A percentile compares a stretch with the other conserved stretches of the same genome.
Evolutionary conservation across 768 basidiomycete species (phyloP).

Genomic region (Xerocomellus chrysenteron): DNA sequence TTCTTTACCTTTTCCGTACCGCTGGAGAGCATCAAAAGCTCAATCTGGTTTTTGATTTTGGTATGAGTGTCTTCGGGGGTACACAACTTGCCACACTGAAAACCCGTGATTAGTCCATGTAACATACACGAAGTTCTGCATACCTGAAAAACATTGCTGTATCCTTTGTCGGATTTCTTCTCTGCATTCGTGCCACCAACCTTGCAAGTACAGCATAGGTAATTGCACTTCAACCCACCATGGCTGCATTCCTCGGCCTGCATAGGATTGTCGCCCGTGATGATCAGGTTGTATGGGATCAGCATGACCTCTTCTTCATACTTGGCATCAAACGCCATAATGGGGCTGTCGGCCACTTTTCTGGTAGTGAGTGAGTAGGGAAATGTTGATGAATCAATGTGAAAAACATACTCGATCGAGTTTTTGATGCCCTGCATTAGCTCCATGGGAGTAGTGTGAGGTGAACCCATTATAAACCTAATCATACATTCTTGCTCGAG

Average conservation of each 20-base stretch:
- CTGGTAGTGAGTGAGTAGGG: neutral
- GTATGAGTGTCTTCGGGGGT: constrained; percentile 1
- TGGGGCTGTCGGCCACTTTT: neutral
- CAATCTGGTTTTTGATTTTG: constrained; percentile 6
- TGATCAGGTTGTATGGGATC: constrained; percentile 21
- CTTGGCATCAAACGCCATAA: constrained; percentile 22
- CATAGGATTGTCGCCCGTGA: constrained; percentile 37
- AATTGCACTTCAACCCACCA: constrained; percentile 32
- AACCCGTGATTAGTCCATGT: neutral
- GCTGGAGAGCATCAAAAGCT: constrained; percentile 1
- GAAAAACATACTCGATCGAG: constrained; percentile 18
- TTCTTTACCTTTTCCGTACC: constrained; percentile 11
- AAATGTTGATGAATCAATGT: too few relatives aligned
- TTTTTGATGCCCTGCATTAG: constrained; percentile 32
- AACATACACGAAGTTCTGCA: neutral
- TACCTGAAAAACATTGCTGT: constrained; percentile 21
- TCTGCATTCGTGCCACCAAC: constrained; percentile 26
- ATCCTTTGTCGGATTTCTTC: constrained; percentile 29
- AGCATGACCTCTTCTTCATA: constrained; percentile 23
- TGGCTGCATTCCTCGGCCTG: constrained; percentile 37
- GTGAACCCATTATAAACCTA: constrained; percentile 32
- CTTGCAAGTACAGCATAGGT: constrained; percentile 34
- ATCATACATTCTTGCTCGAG: constrained; percentile 34
- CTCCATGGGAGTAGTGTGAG: constrained; percentile 36
- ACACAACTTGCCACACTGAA: constrained; percentile 4